A percentile compares a stretch with the other conserved stretches of the same genome.
Evolutionary conservation across 2,329 filamentous ascomycete species (phyloP).

Genomic region (Cercospora sesami): DNA sequence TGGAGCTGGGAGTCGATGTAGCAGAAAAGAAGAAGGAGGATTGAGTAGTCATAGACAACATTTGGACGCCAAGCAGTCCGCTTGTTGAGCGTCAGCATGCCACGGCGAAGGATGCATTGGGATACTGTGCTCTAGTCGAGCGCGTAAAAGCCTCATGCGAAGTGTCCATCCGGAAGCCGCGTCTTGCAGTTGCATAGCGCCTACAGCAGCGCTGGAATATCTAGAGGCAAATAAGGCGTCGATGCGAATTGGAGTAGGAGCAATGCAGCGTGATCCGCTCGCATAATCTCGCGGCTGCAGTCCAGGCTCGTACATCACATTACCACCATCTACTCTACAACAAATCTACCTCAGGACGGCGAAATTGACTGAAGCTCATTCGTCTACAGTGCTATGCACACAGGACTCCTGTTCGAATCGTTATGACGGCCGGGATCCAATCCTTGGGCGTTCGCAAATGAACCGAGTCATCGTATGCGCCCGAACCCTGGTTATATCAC

Average conservation of each 20-base stretch:
- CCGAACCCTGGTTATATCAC: neutral
- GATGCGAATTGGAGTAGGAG: neutral
- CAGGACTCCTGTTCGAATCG: neutral
- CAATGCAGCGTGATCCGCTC: neutral
- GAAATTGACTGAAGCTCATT: neutral
- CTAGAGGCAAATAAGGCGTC: neutral
- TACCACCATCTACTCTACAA: neutral
- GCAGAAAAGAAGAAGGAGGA: constrained; percentile 44
- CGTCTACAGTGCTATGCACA: neutral
- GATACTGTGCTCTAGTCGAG: neutral
- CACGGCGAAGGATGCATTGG: neutral
- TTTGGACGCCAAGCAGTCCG: neutral
- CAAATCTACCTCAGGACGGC: neutral
- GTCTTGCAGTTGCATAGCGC: neutral
- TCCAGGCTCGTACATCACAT: neutral
- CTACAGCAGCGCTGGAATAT: neutral
- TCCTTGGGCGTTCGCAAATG: neutral
- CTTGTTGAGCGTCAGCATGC: neutral
- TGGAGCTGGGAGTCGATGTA: constrained; percentile 36
- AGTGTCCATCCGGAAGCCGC: neutral
- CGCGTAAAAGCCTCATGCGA: neutral
- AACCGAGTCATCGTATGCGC: neutral
- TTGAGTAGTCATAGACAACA: constrained; percentile 13
- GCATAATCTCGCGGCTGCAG: neutral
- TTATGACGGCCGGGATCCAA: neutral